phyloP scores from a whole-genome alignment of 768 basidiomycete species.

The Termitomyces sp. region DNA sequence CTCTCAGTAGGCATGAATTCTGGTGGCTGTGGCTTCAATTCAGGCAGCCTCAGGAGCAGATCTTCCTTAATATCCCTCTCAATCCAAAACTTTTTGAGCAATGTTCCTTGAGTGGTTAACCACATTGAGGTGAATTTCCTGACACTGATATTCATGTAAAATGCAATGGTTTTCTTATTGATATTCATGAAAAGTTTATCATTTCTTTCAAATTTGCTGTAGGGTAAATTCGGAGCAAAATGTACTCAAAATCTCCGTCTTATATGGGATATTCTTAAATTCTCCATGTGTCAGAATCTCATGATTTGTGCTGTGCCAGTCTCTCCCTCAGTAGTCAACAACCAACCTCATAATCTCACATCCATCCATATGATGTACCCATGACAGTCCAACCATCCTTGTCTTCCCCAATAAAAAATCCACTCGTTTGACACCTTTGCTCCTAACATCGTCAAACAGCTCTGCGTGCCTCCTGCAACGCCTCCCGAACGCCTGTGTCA shows the following conservation, averaged over 20 bases:
- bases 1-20: no score
- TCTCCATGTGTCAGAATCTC: neutral
- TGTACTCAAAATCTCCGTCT: neutral
- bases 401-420: constrained; percentile 52
- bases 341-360: constrained; percentile 33
- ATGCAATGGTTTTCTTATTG: no score
- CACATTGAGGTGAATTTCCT: no score
- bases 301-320: neutral
- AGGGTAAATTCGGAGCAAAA: neutral
- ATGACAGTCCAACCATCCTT: constrained; percentile 47
- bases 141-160: no score
- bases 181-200: no score
- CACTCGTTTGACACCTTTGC: constrained; percentile 55
- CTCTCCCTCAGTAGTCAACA: no score
- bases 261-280: neutral
- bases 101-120: no score
- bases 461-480: constrained; percentile 29
- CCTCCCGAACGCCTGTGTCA: constrained; percentile 33
- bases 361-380: constrained; percentile 31
- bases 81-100: no score
- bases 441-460: constrained; percentile 25
- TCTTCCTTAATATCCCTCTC: no score
- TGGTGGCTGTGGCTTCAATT: no score
- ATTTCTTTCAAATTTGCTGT: neutral
- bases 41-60: no score